Conservation (phyloP, 805 yeast genomes). For the Candida krabiensis region DNA sequence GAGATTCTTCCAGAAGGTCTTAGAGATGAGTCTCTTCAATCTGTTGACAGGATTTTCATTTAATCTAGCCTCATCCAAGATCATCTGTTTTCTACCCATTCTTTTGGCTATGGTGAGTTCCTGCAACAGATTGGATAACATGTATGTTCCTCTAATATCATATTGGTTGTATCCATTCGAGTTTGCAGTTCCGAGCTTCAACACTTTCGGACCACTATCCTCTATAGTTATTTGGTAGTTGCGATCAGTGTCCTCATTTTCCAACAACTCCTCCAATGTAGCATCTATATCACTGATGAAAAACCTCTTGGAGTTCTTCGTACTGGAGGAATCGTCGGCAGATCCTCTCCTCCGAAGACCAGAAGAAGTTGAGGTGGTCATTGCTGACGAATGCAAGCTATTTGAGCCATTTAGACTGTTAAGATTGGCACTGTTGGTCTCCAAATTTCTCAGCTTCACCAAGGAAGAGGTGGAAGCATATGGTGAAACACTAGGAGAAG, state of each 20-base stretch:
- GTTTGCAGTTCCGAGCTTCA: slow-evolving; percentile 77
- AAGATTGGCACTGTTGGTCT: slow-evolving; percentile 7
- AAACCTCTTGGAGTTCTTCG: slow-evolving; percentile 45
- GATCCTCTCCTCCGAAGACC: slow-evolving; percentile 48
- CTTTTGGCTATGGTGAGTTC: slow-evolving; percentile 85
- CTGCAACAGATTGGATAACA: slow-evolving; percentile 82
- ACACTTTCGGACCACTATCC: slow-evolving; percentile 81
- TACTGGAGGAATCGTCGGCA: slow-evolving; percentile 46
- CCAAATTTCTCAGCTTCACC: slow-evolving; percentile 15
- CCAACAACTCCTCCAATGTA: slow-evolving; percentile 67
- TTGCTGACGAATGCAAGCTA: too few species aligned
- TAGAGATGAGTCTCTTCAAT: slow-evolving; percentile 67
- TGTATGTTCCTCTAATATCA: slow-evolving; percentile 83
- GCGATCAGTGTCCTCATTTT: slow-evolving; percentile 80
- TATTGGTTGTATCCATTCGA: slow-evolving; percentile 76
- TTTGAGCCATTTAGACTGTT: background rate
- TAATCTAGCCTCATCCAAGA: slow-evolving; percentile 78
- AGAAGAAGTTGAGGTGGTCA: background rate
- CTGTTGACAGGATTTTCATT: slow-evolving; percentile 87
- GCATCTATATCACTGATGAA: slow-evolving; percentile 73
- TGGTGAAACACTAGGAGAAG: slow-evolving; percentile 12
- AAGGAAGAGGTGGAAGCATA: slow-evolving; percentile 22
- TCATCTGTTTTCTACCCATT: slow-evolving; percentile 73
- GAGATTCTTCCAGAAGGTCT: slow-evolving; percentile 77
- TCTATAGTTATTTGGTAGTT: slow-evolving; percentile 85